phyloP scores from a whole-genome alignment of 257 asterid genomes.

The Perilla frutescens region DNA sequence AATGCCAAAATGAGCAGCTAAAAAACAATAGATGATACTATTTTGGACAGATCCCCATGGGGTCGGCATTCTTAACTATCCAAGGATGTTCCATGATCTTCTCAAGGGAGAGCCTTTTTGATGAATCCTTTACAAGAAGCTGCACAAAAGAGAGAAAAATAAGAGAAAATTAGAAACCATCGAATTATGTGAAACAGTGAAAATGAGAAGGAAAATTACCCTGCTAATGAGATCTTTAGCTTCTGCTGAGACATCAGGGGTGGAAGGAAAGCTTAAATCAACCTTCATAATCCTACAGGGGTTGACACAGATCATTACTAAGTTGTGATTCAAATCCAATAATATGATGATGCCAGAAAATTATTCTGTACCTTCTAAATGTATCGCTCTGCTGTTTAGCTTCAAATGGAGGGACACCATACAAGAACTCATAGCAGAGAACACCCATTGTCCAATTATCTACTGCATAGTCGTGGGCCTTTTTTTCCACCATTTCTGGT shows the following conservation, averaged over 20 bases:
- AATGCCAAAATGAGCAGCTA: too few relatives aligned
- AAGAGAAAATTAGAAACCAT: too few relatives aligned
- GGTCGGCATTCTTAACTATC: conserved; percentile 68
- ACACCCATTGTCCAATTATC: conserved; percentile 95
- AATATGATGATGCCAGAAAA: not conserved
- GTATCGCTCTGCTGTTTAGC: conserved; percentile 84
- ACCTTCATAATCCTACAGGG: conserved; percentile 75
- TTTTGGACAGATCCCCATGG: conserved; percentile 49
- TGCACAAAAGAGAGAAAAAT: conserved; percentile 42
- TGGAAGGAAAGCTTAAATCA: conserved; percentile 86
- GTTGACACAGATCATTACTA: conserved; percentile 19
- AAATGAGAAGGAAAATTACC: conserved; percentile 45
- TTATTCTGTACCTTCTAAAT: conserved; percentile 62
- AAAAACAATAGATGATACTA: conserved; percentile 7
- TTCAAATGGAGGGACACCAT: conserved; percentile 92
- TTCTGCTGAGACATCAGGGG: conserved; percentile 60
- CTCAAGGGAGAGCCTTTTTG: conserved; percentile 78
- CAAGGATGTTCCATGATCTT: conserved; percentile 88
- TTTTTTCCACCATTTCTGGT: conserved; percentile 97
- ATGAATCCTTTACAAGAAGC: conserved; percentile 94
- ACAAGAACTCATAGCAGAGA: conserved; percentile 86
- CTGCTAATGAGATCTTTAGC: conserved; percentile 81
- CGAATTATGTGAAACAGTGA: not conserved
- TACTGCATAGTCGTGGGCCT: conserved; percentile 86
- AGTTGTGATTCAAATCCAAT: not conserved